Evolutionary conservation across 192 early-diverging fungal species (phyloP), one percentile per base, ranked within the genome.

Genomic region (Coemansia sp.): DNA sequence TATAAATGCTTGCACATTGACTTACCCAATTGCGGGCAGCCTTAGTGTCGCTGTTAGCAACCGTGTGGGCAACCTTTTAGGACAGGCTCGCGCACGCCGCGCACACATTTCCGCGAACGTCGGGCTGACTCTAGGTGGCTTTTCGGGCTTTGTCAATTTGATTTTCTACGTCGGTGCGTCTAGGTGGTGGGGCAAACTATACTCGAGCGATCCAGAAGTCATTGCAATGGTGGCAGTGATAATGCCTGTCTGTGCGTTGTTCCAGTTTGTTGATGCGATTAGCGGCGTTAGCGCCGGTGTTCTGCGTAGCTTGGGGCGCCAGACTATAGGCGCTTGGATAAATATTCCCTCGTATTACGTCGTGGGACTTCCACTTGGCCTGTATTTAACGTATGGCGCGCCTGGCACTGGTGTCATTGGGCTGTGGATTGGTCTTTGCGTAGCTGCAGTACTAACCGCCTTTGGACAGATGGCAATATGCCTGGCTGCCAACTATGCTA

Each of bases 201-300:
- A 91, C 68, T 91, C 90, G 29, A 71, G 86, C 43, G 92, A 96
- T 71, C 65, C 71, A 0, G 86, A 86, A 0, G 91, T 98, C 10
- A 81, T 94, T 61, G 71, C 64, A 13, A 74, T 91, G 3, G 93
- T 96, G 2, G 90, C 93, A 1, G 67, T 63, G 41, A 85, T 96
- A 13, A 79, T 97, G 76, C 96, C 96, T 0, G 70, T 93, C n/a
- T 91, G 86, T 33, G 93, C 93, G 0, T 31, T 90, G 38, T 93
- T 90, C 77, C 93, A 94, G 71, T 67, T 81, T 59, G 20, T 65
- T 3, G 92, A 92, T 72, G 87, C 87, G 4, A 63, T 89, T 1
- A 87, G 88, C 33, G 85, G 84, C 63, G 86, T 91, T 16, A 86
- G 87, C 18, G 87, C 87, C 9, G 87, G 88, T 16, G 77, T 86